Conservation (phyloP, 2,329 filamentous ascomycete genomes). For the Gnomoniopsis smithogilvyi region DNA sequence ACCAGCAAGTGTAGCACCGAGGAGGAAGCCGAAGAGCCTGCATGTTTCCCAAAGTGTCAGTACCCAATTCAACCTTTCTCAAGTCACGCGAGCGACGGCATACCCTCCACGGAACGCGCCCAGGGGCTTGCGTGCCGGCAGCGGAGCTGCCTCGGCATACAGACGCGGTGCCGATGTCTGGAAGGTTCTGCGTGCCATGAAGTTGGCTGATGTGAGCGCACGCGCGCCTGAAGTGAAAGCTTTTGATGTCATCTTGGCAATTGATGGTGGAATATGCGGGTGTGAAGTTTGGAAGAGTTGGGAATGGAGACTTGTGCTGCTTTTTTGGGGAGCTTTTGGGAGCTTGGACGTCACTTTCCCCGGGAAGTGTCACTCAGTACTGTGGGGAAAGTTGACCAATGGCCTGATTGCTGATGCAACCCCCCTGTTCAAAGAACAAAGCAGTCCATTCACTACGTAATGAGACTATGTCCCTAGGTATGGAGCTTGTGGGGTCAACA, state of each 20-base stretch:
- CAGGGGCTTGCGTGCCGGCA: conserved; percentile 56
- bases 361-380: background rate
- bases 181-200: conserved; percentile 39
- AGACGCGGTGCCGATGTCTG: conserved; percentile 45
- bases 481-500: background rate
- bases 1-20: conserved; percentile 77
- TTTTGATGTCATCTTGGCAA: conserved; percentile 44
- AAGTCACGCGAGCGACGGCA: conserved; percentile 22
- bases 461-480: no score
- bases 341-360: conserved; percentile 10
- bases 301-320: background rate
- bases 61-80: background rate
- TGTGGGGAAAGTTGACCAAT: conserved; percentile 8
- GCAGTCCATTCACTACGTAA: background rate
- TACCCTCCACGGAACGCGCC: conserved; percentile 62
- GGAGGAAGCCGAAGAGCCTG: conserved; percentile 88
- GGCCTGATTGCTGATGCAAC: background rate
- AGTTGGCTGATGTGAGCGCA: conserved; percentile 30
- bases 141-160: conserved; percentile 39
- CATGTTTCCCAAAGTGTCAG: background rate
- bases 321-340: background rate
- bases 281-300: background rate
- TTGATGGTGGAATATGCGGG: conserved; percentile 3
- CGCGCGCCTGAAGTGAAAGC: conserved; percentile 37
- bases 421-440: background rate